A percentile compares a stretch with the other conserved stretches of the same genome.
phyloP scores from a whole-genome alignment of 768 basidiomycete species.

The Pleurotus djamor region DNA sequence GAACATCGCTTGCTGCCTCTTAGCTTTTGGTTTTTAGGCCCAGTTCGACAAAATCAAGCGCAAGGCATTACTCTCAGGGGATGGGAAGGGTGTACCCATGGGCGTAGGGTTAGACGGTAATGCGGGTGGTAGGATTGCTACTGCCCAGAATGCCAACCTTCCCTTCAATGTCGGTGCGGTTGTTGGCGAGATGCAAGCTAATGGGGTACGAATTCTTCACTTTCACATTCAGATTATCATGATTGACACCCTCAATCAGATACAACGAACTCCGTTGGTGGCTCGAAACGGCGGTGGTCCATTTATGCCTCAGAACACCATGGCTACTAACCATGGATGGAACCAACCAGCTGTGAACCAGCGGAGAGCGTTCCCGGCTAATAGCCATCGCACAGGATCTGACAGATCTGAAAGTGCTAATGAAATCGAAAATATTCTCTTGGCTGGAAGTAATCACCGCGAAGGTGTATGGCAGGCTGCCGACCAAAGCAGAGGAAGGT shows the following conservation, averaged over 20 bases:
- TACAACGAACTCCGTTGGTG: constrained; percentile 67
- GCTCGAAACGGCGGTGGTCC: constrained; percentile 38
- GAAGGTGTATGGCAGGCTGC: constrained; percentile 35
- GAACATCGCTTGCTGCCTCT: not conserved
- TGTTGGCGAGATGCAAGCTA: constrained; percentile 65
- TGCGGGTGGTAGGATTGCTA: constrained; percentile 11
- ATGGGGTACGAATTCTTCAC: constrained; percentile 41
- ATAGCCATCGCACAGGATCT: constrained; percentile 43
- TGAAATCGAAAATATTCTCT: constrained; percentile 70
- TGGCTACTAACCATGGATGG: constrained; percentile 27
- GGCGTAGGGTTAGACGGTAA: constrained; percentile 16
- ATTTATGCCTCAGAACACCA: constrained; percentile 25
- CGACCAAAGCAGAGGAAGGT: constrained; percentile 17
- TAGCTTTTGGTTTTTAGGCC: constrained; percentile 32
- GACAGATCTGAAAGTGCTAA: constrained; percentile 66
- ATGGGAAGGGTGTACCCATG: constrained; percentile 12
- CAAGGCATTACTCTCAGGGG: constrained; percentile 62
- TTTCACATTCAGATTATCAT: not conserved
- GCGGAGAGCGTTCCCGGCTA: constrained; percentile 46
- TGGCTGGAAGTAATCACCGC: constrained; percentile 21
- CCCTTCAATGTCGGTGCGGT: constrained; percentile 50
- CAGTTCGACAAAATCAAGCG: constrained; percentile 85
- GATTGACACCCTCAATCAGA: constrained; percentile 30
- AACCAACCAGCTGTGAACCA: constrained; percentile 32
- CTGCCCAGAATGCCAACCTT: constrained; percentile 22